phyloP scores from a whole-genome alignment of 208 protist genomes.

The Leishmania mexicana region DNA sequence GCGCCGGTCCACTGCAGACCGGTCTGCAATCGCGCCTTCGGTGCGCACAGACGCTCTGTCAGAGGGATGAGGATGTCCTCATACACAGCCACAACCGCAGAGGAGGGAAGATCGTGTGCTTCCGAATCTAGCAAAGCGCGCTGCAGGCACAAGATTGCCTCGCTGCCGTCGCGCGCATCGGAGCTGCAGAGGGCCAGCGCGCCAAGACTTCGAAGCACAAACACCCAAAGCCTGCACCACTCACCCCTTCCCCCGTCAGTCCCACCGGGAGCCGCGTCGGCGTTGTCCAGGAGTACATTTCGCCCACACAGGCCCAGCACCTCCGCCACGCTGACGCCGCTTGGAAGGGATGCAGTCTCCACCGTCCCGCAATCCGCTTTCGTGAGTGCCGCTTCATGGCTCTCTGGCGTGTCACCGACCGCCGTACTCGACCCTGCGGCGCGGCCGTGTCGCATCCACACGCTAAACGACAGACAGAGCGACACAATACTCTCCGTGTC shows the following conservation, averaged over 20 bases:
- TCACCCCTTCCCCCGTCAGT: neutral
- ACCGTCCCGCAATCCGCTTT: neutral
- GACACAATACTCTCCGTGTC: constrained; percentile 37
- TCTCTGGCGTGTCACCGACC: neutral
- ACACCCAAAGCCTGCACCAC: constrained; percentile 52
- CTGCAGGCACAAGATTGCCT: constrained; percentile 66
- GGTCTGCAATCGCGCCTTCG: constrained; percentile 25
- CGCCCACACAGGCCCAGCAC: constrained; percentile 35
- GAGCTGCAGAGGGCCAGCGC: constrained; percentile 48
- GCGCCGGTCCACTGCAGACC: constrained; percentile 21
- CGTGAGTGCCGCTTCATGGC: neutral
- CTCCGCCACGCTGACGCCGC: constrained; percentile 19
- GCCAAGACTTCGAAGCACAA: constrained; percentile 47
- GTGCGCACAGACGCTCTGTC: constrained; percentile 65
- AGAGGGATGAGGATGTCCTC: constrained; percentile 78
- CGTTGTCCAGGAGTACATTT: constrained; percentile 24
- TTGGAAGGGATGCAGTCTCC: constrained; percentile 2
- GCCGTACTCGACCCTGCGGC: neutral
- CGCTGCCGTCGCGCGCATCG: constrained; percentile 37
- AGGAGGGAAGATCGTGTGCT: constrained; percentile 29
- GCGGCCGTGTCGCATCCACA: constrained; percentile 10
- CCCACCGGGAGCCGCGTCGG: neutral
- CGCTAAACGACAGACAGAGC: constrained; percentile 32
- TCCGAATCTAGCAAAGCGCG: constrained; percentile 63
- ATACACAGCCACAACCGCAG: constrained; percentile 54